Base-by-base conservation (phyloP, 208 protist genomes). In the Lotmaria passim region DNA sequence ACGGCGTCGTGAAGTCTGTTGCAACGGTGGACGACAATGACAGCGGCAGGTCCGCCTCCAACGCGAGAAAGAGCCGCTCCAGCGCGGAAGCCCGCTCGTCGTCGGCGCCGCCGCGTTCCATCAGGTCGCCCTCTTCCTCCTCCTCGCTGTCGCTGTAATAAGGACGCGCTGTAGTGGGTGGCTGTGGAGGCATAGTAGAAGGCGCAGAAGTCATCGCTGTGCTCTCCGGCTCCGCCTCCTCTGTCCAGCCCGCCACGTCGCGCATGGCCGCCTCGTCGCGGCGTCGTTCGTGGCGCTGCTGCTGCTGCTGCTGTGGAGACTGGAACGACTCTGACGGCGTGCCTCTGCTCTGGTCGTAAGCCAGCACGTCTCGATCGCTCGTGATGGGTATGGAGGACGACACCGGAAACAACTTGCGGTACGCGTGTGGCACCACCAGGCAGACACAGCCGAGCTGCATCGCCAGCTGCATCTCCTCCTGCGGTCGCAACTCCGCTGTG, bases 391-490 rank as follows among this genome's bases (percentile, higher is more conserved):
- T 34, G n/a, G 28, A n/a, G 24, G 52, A 10, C 21, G 31, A 21
- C 0, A 14, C 5, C 0, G 56, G 31, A n/a, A 52, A 66, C 14
- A 34, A 11, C 17, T 19, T 0, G 8, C 53, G 41, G 14, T 21
- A 26, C 19, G 15, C 21, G 19, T 69, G 74, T 12, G 67, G 74
- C 33, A 67, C 57, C 2, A 79, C 67, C 21, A 79, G 31, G 28
- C 26, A 79, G 14, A 73, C 21, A 52, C 85, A 90, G 19, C 73
- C 65, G 19, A 87, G 65, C 19, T 50, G 59, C 74, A 76, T n/a
- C 15, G 85, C 81, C 15, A 74, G 48, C 10, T 61, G 73, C 51
- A 55, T 61, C 50, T 87, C 69, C 28, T 19, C 60, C 4, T 46
- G 43, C 41, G 70, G 69, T 11, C 5, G 46, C 8, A 64, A 23